Percentiles rank a stretch among this genome's conserved stretches.
Evolutionary conservation across 345 rosid genomes (phyloP).

Genomic region (Zanthoxylum bungeanum): DNA sequence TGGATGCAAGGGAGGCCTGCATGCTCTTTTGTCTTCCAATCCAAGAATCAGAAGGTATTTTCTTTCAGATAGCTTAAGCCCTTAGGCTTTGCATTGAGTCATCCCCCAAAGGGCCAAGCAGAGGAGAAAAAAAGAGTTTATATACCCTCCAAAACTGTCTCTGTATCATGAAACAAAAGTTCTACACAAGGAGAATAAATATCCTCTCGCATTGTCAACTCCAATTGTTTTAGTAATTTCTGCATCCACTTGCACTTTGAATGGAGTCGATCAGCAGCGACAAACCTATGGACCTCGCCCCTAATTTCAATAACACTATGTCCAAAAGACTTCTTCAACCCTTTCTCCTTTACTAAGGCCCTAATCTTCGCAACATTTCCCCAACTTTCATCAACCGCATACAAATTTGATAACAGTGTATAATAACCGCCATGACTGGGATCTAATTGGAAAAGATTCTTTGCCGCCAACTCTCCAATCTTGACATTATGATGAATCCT

Average conservation of each 20-base stretch:
- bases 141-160: background rate
- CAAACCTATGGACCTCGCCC: constrained; percentile 40
- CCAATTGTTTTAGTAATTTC: constrained; percentile 35
- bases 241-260: constrained; percentile 32
- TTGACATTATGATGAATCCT: constrained; percentile 50
- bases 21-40: too few relatives aligned
- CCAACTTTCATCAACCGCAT: constrained; percentile 53
- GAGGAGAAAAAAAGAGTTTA: too few relatives aligned
- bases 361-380: constrained; percentile 38
- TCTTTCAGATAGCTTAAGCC: too few relatives aligned
- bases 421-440: constrained; percentile 54
- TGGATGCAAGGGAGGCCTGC: too few relatives aligned
- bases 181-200: background rate
- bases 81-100: too few relatives aligned
- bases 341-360: constrained; percentile 35
- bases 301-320: constrained; percentile 41
- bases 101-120: too few relatives aligned
- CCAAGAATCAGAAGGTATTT: too few relatives aligned
- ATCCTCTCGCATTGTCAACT: constrained; percentile 28
- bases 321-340: constrained; percentile 38
- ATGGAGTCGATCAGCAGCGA: constrained; percentile 43
- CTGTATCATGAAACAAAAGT: constrained; percentile 3
- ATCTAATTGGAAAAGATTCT: constrained; percentile 43
- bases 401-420: constrained; percentile 49
- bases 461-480: constrained; percentile 47